Evolutionary conservation across 176 grass and related monocot species (phyloP).

Genomic region (Secale cereale): DNA sequence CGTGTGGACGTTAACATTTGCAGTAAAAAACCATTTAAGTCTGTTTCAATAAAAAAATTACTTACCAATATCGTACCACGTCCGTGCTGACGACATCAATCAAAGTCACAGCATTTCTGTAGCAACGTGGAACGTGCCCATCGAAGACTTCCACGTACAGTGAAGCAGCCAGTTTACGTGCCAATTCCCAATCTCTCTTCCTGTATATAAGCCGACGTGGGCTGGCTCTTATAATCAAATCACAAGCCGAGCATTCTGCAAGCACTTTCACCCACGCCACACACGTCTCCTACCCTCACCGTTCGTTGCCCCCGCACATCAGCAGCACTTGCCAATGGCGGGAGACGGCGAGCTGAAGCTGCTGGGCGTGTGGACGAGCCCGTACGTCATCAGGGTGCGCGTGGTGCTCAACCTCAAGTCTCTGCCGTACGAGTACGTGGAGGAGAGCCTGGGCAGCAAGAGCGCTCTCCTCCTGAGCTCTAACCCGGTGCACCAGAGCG

Average conservation of each 20-base stretch:
- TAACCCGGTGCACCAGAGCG: slow-evolving; percentile 70
- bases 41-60: no score
- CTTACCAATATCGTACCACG: not conserved
- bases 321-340: not conserved
- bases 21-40: no score
- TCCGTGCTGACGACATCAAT: not conserved
- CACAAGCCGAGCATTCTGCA: not conserved
- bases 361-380: slow-evolving; percentile 42
- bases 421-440: slow-evolving; percentile 56
- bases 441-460: slow-evolving; percentile 54
- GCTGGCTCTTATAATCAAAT: not conserved
- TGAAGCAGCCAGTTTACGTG: not conserved
- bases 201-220: not conserved
- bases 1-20: no score
- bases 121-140: not conserved
- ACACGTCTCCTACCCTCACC: not conserved
- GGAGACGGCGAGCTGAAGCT: slow-evolving; percentile 47
- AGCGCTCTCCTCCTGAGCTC: slow-evolving; percentile 45
- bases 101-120: not conserved
- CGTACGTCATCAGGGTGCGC: slow-evolving; percentile 40
- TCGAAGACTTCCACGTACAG: not conserved
- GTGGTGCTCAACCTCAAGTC: slow-evolving; percentile 62
- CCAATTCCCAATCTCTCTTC: not conserved
- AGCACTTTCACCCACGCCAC: not conserved
- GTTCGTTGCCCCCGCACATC: not conserved